Percentiles rank a stretch among this genome's conserved stretches.
These are phyloP conservation scores for Mortierella sp. DNA, from an alignment of 371 early-diverging fungal genomes.

Conservation along the genomic window DNA sequence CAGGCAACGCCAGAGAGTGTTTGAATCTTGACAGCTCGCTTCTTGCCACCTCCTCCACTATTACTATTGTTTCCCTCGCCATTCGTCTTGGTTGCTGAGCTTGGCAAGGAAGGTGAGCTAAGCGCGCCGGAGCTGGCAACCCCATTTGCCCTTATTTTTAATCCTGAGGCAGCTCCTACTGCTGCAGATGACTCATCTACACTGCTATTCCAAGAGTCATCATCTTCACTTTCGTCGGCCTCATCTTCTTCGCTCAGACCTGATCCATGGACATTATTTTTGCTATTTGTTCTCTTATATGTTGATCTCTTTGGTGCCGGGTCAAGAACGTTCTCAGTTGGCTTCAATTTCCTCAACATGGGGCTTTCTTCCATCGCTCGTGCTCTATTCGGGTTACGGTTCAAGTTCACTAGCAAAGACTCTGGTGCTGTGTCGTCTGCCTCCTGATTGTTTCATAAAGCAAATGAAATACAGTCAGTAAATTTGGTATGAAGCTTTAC, in stretches of 20 bases:
- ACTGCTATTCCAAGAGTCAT: constrained; percentile 51
- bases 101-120: constrained; percentile 16
- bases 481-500: neutral
- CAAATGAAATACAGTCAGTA: neutral
- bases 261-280: constrained; percentile 30
- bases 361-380: constrained; percentile 48
- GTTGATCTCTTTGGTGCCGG: constrained; percentile 38
- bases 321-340: constrained; percentile 71
- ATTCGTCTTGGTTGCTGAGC: constrained; percentile 1
- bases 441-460: constrained; percentile 57
- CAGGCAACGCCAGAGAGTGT: constrained; percentile 65
- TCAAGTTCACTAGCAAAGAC: constrained; percentile 74
- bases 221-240: constrained; percentile 46
- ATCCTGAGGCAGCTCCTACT: neutral
- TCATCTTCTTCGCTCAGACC: constrained; percentile 45
- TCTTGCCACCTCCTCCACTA: constrained; percentile 38
- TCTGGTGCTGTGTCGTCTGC: constrained; percentile 80
- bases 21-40: constrained; percentile 57
- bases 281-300: constrained; percentile 24
- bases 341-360: constrained; percentile 58
- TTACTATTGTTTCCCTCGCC: constrained; percentile 45
- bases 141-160: constrained; percentile 13
- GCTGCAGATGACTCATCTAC: constrained; percentile 24
- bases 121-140: neutral
- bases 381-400: constrained; percentile 63